phyloP scores from a whole-genome alignment of 2,329 filamentous ascomycete species.

The Colletotrichum sp. region DNA sequence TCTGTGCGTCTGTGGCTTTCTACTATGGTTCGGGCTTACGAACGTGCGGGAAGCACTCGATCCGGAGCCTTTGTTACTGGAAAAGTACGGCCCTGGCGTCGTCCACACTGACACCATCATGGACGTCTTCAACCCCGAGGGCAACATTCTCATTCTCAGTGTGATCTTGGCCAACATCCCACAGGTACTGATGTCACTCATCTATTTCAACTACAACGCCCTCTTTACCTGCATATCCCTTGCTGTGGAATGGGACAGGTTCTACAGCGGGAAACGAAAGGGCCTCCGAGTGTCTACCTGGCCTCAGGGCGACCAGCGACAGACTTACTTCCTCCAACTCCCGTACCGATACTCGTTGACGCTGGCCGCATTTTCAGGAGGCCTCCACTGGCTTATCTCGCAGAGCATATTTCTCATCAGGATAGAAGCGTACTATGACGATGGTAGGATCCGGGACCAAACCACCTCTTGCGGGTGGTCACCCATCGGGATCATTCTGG shows the following conservation, averaged over 20 bases:
- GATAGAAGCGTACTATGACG: rapidly evolving
- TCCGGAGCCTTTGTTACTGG: too few relatives aligned
- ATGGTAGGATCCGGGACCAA: rapidly evolving
- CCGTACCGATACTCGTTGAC: background rate
- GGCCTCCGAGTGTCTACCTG: background rate
- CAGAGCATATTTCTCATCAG: background rate
- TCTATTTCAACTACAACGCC: background rate
- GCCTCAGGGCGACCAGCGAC: background rate
- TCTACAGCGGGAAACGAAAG: background rate
- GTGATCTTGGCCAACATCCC: background rate
- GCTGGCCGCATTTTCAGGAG: rapidly evolving
- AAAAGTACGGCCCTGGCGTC: too few relatives aligned
- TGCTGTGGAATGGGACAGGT: background rate
- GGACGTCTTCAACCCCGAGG: rapidly evolving
- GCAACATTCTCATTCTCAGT: background rate
- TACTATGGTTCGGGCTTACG: too few relatives aligned
- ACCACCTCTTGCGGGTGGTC: too few relatives aligned
- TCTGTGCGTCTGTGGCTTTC: background rate
- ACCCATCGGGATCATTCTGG: rapidly evolving
- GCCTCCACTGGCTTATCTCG: background rate
- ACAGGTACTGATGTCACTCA: background rate
- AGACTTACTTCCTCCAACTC: background rate
- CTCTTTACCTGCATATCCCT: background rate
- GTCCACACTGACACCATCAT: too few relatives aligned
- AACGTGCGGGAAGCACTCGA: too few relatives aligned